Evolutionary conservation across 306 rosid species (phyloP).

Genomic region (Prunus campanulata): DNA sequence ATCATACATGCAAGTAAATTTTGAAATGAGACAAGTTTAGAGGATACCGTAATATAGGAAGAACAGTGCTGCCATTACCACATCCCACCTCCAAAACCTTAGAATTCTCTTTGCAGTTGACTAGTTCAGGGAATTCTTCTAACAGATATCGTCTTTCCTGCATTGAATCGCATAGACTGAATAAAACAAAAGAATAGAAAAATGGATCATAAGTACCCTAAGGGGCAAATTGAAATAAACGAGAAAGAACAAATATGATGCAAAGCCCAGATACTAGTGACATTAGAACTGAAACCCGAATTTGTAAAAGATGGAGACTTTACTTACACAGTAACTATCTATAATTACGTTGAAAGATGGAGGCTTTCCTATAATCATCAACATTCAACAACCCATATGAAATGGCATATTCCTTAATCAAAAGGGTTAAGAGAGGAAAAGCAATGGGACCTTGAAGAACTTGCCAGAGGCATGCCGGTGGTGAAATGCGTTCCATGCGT

Average conservation of each 20-base stretch:
- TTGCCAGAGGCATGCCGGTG: constrained; percentile 82
- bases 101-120: constrained; percentile 40
- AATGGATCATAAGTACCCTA: background rate
- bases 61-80: constrained; percentile 86
- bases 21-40: background rate
- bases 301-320: background rate
- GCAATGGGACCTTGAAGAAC: constrained; percentile 75
- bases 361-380: background rate
- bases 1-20: background rate
- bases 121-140: constrained; percentile 78
- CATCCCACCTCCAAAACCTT: constrained; percentile 86
- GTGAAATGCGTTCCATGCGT: constrained; percentile 80
- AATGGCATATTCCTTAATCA: background rate
- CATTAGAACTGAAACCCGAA: background rate
- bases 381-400: background rate
- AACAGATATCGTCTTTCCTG: constrained; percentile 88
- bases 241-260: background rate
- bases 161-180: constrained; percentile 1
- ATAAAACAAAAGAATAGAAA: background rate
- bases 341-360: background rate
- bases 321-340: too few species aligned
- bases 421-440: background rate
- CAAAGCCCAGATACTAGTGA: background rate
- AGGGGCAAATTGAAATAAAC: background rate
- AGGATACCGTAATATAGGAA: constrained; percentile 73